phyloP scores from a whole-genome alignment of 805 yeast species.

The Nakazawaea laoshanensis region DNA sequence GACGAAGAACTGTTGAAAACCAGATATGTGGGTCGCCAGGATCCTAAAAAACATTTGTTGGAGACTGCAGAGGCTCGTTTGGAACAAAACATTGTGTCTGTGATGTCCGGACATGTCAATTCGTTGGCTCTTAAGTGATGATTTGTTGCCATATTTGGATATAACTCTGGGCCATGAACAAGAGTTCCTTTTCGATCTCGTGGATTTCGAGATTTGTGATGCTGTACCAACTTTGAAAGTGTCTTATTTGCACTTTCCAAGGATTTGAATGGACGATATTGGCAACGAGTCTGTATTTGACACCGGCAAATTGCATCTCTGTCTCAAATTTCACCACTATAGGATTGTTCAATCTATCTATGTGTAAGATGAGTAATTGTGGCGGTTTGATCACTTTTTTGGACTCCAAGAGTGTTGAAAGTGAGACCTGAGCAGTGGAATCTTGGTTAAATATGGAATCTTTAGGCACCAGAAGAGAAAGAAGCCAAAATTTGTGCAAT shows the following conservation, averaged over 20 bases:
- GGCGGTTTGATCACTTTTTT: slow-evolving; percentile 36
- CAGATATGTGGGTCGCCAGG: slow-evolving; percentile 96
- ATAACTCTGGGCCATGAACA: slow-evolving; percentile 55
- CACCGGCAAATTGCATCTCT: slow-evolving; percentile 25
- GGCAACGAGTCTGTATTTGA: slow-evolving; percentile 34
- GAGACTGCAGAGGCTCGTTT: slow-evolving; percentile 81
- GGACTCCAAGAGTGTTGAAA: slow-evolving; percentile 31
- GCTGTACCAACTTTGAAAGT: slow-evolving; percentile 52
- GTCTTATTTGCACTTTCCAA: slow-evolving; percentile 42
- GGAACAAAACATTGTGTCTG: slow-evolving; percentile 84
- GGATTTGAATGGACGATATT: slow-evolving; percentile 33
- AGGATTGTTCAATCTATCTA: slow-evolving; percentile 50
- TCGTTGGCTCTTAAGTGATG: slow-evolving; percentile 74
- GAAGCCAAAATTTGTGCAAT: slow-evolving; percentile 36
- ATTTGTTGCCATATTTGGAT: slow-evolving; percentile 56
- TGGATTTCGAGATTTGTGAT: slow-evolving; percentile 43
- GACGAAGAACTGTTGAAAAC: slow-evolving; percentile 86
- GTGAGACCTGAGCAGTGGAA: slow-evolving; percentile 43
- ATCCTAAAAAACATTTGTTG: slow-evolving; percentile 93
- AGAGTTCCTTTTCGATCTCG: slow-evolving; percentile 42
- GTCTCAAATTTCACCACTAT: slow-evolving; percentile 57
- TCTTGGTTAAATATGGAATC: slow-evolving; percentile 29
- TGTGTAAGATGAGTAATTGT: slow-evolving; percentile 42
- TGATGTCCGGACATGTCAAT: slow-evolving; percentile 84
- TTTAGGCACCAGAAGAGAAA: slow-evolving; percentile 55